Evolutionary conservation across 163 green algal species (phyloP).

Genomic region (Scenedesmus sp.): DNA sequence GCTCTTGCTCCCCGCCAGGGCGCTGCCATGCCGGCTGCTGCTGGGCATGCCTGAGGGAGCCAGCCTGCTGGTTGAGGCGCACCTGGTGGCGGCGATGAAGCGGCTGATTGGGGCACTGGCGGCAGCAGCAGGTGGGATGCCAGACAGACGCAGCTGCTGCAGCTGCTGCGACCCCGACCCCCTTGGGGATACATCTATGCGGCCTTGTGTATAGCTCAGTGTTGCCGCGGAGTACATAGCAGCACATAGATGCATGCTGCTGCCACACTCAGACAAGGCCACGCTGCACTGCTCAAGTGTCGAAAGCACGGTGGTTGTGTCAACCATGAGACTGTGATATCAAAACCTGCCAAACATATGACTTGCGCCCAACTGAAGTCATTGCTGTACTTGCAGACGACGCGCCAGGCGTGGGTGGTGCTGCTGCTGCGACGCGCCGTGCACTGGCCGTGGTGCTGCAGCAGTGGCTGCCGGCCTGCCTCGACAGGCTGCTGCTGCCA

Average conservation of each 20-base stretch:
- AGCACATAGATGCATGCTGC: no score
- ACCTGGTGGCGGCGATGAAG: neutral
- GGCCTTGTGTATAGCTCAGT: no score
- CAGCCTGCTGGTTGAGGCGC: neutral
- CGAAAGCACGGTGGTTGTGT: no score
- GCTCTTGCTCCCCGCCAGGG: neutral
- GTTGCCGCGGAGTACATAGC: no score
- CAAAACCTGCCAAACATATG: no score
- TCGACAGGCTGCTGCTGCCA: constrained; percentile 22
- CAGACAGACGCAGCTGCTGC: neutral
- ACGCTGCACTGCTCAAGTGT: no score
- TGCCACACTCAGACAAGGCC: no score
- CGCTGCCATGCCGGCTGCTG: constrained; percentile 17
- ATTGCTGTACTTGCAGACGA: neutral
- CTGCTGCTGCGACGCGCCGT: neutral
- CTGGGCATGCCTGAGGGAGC: neutral
- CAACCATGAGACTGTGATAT: no score
- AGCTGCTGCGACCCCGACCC: neutral
- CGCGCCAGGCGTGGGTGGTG: neutral
- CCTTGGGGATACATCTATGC: no score
- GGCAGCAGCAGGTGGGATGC: neutral
- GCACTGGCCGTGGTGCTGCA: constrained; percentile 43
- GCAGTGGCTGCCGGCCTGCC: constrained; percentile 48
- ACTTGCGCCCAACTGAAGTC: neutral
- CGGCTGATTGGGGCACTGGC: constrained; percentile 10